phyloP scores from a whole-genome alignment of 2,329 filamentous ascomycete genomes.

The Penicillium sp. region DNA sequence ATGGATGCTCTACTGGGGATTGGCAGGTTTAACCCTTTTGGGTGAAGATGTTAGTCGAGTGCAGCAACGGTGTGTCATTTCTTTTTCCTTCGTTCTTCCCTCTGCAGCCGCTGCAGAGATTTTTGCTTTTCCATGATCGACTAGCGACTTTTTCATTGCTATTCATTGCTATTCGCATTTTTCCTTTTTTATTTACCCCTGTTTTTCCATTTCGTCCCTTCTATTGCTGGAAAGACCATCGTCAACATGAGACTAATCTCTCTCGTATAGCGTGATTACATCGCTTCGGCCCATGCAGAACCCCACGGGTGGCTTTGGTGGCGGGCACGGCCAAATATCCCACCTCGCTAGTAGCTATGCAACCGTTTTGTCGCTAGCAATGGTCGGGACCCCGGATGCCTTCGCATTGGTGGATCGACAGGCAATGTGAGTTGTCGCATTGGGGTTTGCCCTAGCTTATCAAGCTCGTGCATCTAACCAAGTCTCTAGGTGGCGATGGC shows the following conservation, averaged over 20 bases:
- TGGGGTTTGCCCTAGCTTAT: neutral
- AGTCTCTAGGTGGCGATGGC: conserved; percentile 73
- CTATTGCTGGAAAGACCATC: neutral
- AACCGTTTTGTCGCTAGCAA: conserved; percentile 74
- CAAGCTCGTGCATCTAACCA: conserved; percentile 27
- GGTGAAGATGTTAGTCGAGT: conserved; percentile 73
- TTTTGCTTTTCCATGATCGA: neutral
- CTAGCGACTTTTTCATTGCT: too few relatives aligned
- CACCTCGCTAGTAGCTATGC: conserved; percentile 92
- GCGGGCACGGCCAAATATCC: conserved; percentile 86
- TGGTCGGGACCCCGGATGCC: conserved; percentile 75
- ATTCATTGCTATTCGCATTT: conserved; percentile 1
- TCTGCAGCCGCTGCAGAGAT: neutral
- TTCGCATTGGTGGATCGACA: conserved; percentile 79
- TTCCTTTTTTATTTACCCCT: conserved; percentile 5
- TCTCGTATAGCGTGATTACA: conserved; percentile 59
- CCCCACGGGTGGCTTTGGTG: conserved; percentile 81
- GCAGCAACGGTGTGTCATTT: conserved; percentile 59
- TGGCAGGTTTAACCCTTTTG: conserved; percentile 74
- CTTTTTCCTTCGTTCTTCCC: conserved; percentile 5
- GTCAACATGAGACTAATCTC: conserved; percentile 7
- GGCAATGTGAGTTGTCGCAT: conserved; percentile 60
- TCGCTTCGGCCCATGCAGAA: conserved; percentile 86
- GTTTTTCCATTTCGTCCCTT: conserved; percentile 9
- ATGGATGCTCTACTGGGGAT: conserved; percentile 93